Conservation (phyloP, 768 basidiomycete species). For the Tricholoma bakamatsutake region DNA sequence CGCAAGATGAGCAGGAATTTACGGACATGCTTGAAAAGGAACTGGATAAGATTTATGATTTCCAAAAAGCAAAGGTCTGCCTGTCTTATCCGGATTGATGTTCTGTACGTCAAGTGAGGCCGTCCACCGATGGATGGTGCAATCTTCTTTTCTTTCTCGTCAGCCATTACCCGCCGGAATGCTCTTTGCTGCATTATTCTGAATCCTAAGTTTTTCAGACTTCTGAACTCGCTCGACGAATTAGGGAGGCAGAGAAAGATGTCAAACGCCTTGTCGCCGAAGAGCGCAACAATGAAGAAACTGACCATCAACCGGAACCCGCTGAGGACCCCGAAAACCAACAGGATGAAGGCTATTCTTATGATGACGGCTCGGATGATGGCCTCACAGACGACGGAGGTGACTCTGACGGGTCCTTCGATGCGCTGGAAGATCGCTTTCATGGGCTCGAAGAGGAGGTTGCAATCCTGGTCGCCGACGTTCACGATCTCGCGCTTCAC, state of each 20-base stretch:
- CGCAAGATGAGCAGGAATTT: conserved; percentile 79
- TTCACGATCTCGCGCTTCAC: conserved; percentile 85
- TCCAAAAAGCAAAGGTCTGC: conserved; percentile 81
- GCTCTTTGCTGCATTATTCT: neutral
- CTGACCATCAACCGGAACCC: conserved; percentile 10
- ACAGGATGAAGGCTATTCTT: conserved; percentile 38
- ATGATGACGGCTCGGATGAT: conserved; percentile 70
- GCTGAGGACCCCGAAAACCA: conserved; percentile 55
- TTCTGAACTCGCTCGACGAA: conserved; percentile 73
- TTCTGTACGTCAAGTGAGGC: neutral
- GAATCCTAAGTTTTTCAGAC: conserved; percentile 40
- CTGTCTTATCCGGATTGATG: neutral
- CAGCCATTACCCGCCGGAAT: neutral
- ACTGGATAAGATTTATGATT: conserved; percentile 90
- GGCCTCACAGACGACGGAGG: conserved; percentile 40
- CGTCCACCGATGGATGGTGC: neutral
- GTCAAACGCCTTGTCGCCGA: conserved; percentile 73
- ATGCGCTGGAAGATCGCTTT: conserved; percentile 82
- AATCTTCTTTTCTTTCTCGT: neutral
- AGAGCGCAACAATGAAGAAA: conserved; percentile 25
- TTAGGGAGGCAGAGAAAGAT: conserved; percentile 75
- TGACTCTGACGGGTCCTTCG: conserved; percentile 46
- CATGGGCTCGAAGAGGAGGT: conserved; percentile 89
- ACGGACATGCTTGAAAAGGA: conserved; percentile 73
- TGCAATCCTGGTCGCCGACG: conserved; percentile 88